Base-by-base conservation (phyloP, 306 rosid genomes). In the Cotoneaster glaucophyllus region DNA sequence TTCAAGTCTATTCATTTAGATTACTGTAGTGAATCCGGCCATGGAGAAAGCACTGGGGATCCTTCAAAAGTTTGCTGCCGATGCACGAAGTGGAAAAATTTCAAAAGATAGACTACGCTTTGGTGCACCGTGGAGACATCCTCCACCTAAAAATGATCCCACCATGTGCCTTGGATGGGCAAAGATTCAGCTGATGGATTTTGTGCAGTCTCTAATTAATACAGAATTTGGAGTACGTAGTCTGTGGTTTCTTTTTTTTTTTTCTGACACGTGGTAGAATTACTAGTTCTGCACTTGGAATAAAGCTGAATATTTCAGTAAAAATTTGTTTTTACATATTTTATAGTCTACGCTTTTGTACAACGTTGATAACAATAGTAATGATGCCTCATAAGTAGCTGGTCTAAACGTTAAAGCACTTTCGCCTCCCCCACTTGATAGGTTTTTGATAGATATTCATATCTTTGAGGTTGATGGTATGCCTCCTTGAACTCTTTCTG, bases 121-220 rank as follows among this genome's bases (percentile, higher is more conserved):
- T 83, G 99, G 98, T 34, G 97, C 99, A 70, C 93, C 99, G 71
- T 96, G 99, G 99, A 92, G 98, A 87, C 93, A 90, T 86, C 98
- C 98, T 26, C 99, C 99, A 43, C 75, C 81, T 4, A 77, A 71
- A 64, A 87, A 82, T 72, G 89, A 92, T 52, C 88, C 93, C 50
- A 77, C 82, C 78, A 77, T 85, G 82, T 61, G 69, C 79, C 64
- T 28, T 84, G 82, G 86, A 74, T 96, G 99, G 98, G 97, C 97
- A 76, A 96, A 82, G 86, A 85, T 90, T 84, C 99, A 92, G 72
- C 80, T 96, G 83, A 88, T 96, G 90, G 97, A 96, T 88, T 96
- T 89, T 79, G 88, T 95, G 70, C 91, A 83, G 80, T 85, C 89
- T 83, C 81, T 95, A 1, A 81, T 85, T 81, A 89, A 84, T 75